Evolutionary conservation across 495 filamentous ascomycete genomes (phyloP).

Genomic region (Letharia lupina): DNA sequence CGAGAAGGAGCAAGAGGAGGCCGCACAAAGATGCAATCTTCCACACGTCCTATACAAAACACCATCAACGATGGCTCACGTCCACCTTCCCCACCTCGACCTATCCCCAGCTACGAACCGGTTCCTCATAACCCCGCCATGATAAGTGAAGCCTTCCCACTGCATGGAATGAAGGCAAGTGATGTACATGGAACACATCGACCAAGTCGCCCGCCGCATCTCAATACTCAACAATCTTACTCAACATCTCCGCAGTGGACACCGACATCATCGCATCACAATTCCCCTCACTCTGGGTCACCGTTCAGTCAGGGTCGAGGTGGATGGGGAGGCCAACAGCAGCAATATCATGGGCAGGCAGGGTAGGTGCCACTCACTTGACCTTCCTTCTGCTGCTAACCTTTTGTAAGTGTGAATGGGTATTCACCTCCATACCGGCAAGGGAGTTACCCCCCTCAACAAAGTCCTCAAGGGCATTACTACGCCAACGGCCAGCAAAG

Average conservation of each 20-base stretch:
- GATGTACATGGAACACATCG: constrained; percentile 30
- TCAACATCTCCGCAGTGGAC: constrained; percentile 53
- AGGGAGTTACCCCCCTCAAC: constrained; percentile 39
- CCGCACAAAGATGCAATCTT: constrained; percentile 30
- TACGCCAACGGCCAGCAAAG: constrained; percentile 47
- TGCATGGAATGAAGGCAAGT: constrained; percentile 33
- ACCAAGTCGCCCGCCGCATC: constrained; percentile 30
- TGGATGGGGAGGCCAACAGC: constrained; percentile 48
- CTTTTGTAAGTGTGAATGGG: constrained; percentile 21
- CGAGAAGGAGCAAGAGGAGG: constrained; percentile 11
- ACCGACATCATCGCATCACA: constrained; percentile 53
- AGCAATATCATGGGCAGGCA: constrained; percentile 50
- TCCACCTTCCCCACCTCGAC: constrained; percentile 37
- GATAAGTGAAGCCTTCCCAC: constrained; percentile 32
- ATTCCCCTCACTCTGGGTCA: constrained; percentile 59
- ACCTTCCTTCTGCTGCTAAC: constrained; percentile 10
- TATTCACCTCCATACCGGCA: constrained; percentile 47
- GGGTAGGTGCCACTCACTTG: constrained; percentile 40
- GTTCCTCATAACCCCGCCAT: constrained; percentile 25
- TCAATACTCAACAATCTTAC: constrained; percentile 41
- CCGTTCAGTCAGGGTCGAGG: constrained; percentile 51
- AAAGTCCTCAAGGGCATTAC: constrained; percentile 43
- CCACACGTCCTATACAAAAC: constrained; percentile 28
- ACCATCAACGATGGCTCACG: constrained; percentile 25
- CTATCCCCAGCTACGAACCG: constrained; percentile 32